Evolutionary conservation across 2,329 filamentous ascomycete species (phyloP), one percentile per base, ranked within the genome.

Genomic region (Elsinoe perseae): DNA sequence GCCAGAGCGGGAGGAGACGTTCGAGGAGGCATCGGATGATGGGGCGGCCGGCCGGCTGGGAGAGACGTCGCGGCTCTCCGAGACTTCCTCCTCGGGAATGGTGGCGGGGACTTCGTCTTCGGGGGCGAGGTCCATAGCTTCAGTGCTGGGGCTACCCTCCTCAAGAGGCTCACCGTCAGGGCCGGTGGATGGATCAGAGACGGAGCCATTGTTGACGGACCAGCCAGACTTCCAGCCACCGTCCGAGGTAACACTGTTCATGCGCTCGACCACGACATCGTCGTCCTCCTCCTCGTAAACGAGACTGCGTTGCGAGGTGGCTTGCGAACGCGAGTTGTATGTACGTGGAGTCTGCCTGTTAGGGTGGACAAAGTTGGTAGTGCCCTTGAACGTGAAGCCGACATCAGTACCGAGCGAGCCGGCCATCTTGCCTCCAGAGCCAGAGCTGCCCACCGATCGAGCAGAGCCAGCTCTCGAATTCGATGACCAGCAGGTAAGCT

Each of bases 191-290:
- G 53, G 53, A 20, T 42, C 53, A 36, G 53, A 48, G 40, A 56
- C 28, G 16, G 53, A 56, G 27, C 53, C 53, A 34, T 48, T 48
- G 38, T 56, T 44, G 53, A 56, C 53, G 9, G 53, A 56, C 53
- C 53, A 56, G 38, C 53, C 53, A 48, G 53, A 56, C 40, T 56
- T 56, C 53, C 53, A 56, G 27, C 53, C 53, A 16, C 53, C 53
- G 27, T 56, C 53, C 23, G 53, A 56, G 4, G 53, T 56, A 16
- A 56, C 53, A 46, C 53, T 56, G 53, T 56, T 56, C 53, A 56
- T 56, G 34, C 53, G 53, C 42, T 56, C 53, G 36, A 56, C 53
- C 20, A 56, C 28, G 40, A 44, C 53, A 34, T 42, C 40, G 8
- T 56, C 53, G 23, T 56, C 53, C 30, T 56, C 38, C 7, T 56